A percentile compares a stretch with the other conserved stretches of the same genome.
Conservation (phyloP, 352 stramenopile species). For the Elongisporangium undulatum region DNA sequence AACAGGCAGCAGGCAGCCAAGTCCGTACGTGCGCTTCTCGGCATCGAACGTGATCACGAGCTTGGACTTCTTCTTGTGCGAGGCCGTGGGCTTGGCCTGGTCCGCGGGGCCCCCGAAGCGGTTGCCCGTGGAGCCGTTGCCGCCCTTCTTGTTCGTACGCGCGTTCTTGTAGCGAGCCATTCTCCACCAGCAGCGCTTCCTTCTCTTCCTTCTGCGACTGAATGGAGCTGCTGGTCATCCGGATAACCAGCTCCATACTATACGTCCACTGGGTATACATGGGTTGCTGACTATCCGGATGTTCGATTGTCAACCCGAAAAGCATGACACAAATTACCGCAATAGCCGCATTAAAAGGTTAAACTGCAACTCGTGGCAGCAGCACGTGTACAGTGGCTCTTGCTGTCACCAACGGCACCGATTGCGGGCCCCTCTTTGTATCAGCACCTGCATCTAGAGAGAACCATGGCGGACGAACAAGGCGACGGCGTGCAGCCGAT, state of each 20-base stretch:
- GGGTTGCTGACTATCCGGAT: neutral
- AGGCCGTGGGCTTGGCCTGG: constrained; percentile 25
- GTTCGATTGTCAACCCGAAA: neutral
- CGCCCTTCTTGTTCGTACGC: constrained; percentile 25
- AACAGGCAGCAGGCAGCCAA: neutral
- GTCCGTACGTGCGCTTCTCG: constrained; percentile 75
- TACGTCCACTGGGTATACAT: neutral
- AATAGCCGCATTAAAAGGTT: neutral
- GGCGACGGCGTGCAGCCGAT: constrained; percentile 44
- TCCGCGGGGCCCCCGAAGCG: neutral
- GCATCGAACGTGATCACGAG: constrained; percentile 83
- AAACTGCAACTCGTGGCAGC: neutral
- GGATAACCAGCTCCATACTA: neutral
- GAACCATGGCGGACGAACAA: constrained; percentile 24
- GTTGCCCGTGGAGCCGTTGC: constrained; percentile 14
- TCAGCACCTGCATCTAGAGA: neutral
- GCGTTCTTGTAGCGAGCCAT: constrained; percentile 7
- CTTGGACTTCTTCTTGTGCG: constrained; percentile 80
- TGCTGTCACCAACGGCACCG: neutral
- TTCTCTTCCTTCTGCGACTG: constrained; percentile 9
- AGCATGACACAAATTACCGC: neutral
- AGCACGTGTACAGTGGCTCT: neutral
- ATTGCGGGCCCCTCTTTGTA: neutral
- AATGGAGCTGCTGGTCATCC: neutral
- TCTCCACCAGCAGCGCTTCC: constrained; percentile 8